Conservation (phyloP, 371 early-diverging fungal genomes). For the Edhazardia aedis region DNA sequence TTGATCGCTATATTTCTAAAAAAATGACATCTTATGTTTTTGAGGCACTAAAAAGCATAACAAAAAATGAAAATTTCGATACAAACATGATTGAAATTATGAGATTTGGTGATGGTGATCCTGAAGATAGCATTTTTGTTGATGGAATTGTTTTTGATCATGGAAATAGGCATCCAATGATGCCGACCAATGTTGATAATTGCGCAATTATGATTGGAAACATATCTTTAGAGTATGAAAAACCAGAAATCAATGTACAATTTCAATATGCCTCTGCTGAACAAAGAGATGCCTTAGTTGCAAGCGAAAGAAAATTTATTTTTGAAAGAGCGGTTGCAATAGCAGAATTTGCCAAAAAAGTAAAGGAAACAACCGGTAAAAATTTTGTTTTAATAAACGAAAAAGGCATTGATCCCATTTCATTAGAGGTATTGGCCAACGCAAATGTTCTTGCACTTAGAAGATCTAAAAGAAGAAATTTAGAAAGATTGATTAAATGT, state of each 20-base stretch:
- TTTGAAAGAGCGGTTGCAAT: constrained; percentile 72
- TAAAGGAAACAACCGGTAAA: constrained; percentile 60
- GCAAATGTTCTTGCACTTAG: constrained; percentile 84
- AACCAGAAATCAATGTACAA: constrained; percentile 95
- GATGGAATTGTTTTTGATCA: constrained; percentile 95
- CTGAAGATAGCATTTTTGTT: constrained; percentile 70
- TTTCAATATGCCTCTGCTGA: constrained; percentile 91
- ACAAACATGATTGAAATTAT: constrained; percentile 97
- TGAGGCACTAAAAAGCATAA: constrained; percentile 71
- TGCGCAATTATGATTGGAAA: constrained; percentile 78
- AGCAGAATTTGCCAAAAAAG: constrained; percentile 54
- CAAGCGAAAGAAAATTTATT: constrained; percentile 80
- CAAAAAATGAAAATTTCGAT: constrained; percentile 60
- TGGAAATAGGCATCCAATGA: constrained; percentile 92
- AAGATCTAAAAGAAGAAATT: constrained; percentile 93
- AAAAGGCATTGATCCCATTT: constrained; percentile 95
- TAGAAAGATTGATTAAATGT: constrained; percentile 64
- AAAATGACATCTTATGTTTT: constrained; percentile 74
- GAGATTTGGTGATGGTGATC: constrained; percentile 92
- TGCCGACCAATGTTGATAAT: constrained; percentile 82
- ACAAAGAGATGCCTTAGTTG: constrained; percentile 87
- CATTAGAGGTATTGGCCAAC: constrained; percentile 83
- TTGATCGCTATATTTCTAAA: constrained; percentile 64
- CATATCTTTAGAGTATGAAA: constrained; percentile 96
- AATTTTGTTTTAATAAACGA: constrained; percentile 89